Base-by-base conservation (phyloP, 1,284 basidiomycete species). In the Peniophora sp. region DNA sequence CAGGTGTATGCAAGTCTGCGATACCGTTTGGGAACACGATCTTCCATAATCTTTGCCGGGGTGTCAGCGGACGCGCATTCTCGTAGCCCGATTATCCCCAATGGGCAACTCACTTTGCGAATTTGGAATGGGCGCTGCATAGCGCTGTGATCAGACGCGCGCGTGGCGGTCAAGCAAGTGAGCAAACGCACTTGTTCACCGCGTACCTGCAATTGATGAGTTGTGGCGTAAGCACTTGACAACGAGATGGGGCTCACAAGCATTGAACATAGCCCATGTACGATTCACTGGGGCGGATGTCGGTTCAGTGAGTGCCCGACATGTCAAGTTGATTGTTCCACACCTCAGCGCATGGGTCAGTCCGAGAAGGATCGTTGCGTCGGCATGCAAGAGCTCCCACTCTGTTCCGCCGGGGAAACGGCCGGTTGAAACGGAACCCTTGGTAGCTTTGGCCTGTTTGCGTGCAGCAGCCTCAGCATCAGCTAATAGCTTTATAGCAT, bases 211-310 rank as follows among this genome's bases (percentile, higher is more conserved):
- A 20, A 48, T 14, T 52, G 20, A 49, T 44, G 52, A 47, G 9
- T 45, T 17, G 47, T 17, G 47, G 39, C 32, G n/a, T 6, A 32
- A 5, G 37, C 37, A n/a, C 37, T 5, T 20, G 35, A 34, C 55
- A 55, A 43, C 36, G 42, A 22, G 37, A 23, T 11, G 18, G 46
- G 2, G 68, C 73, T 64, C 57, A 88, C 76, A 89, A 69, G 69
- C 86, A 88, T 60, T 87, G 85, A 3, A 87, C 58, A 63, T 89
- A 89, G 32, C 86, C 87, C 73, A 79, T 82, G 62, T 88, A 88
- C 1, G 81, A 81, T 65, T 88, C 85, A 54, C 84, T 87, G 54
- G 10, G 11, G 15, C 10, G 37, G 44, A 50, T 36, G 37, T 20
- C 8, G 15, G 24, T 15, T 20, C 37, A 24, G 45, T 1, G 3